Conservation (phyloP, 495 filamentous ascomycete genomes). For the Xylaria intraflava region DNA sequence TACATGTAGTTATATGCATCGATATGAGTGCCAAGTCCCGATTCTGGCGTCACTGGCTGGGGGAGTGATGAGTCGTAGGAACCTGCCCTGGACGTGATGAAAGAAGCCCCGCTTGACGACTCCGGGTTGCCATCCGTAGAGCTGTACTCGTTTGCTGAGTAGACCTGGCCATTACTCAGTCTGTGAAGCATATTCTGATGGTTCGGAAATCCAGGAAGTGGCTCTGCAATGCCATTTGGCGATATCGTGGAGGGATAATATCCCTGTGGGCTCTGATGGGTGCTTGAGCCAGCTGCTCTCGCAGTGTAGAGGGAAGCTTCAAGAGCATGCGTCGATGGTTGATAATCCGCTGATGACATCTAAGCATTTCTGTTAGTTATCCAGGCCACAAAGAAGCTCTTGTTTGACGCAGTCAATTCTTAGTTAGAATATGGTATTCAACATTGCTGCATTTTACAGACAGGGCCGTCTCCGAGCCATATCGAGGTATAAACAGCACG, state of each 20-base stretch:
- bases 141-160: slow-evolving; percentile 15
- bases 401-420: background rate
- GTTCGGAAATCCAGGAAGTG: slow-evolving; percentile 16
- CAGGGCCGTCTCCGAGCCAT: background rate
- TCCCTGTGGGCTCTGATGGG: slow-evolving; percentile 15
- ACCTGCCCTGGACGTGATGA: slow-evolving; percentile 13
- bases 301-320: slow-evolving; percentile 19
- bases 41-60: slow-evolving; percentile 16
- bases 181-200: slow-evolving; percentile 16
- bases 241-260: slow-evolving; percentile 15
- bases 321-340: slow-evolving; percentile 16
- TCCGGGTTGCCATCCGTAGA: slow-evolving; percentile 18
- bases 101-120: slow-evolving; percentile 16
- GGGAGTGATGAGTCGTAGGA: slow-evolving; percentile 21
- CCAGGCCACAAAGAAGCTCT: background rate
- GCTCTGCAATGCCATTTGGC: slow-evolving; percentile 16
- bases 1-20: slow-evolving; percentile 22
- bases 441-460: background rate
- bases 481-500: background rate
- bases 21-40: slow-evolving; percentile 12
- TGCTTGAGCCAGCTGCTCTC: slow-evolving; percentile 13
- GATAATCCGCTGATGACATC: slow-evolving; percentile 21
- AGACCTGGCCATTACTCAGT: slow-evolving; percentile 15
- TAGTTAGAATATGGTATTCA: background rate
- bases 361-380: slow-evolving; percentile 13